These are phyloP conservation scores for Colletotrichum sp. DNA, from an alignment of 2,329 filamentous ascomycete genomes.

Conservation along the genomic window DNA sequence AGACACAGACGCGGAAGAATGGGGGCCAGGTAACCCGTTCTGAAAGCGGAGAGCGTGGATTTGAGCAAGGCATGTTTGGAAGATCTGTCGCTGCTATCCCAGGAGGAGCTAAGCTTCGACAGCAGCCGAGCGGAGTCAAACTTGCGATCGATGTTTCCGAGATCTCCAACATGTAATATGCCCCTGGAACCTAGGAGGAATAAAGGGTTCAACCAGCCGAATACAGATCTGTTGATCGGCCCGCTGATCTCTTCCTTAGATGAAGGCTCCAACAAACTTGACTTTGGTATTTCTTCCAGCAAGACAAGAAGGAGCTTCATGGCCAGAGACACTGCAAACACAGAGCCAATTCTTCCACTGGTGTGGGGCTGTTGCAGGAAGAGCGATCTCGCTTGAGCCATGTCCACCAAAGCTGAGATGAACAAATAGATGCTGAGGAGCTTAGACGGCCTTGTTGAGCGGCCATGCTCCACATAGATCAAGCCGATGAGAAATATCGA, in stretches of 20 bases:
- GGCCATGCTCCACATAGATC: constrained; percentile 39
- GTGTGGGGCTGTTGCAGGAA: constrained; percentile 29
- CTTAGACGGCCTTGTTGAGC: constrained; percentile 33
- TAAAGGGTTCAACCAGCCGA: constrained; percentile 39
- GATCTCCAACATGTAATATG: constrained; percentile 17
- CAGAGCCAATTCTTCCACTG: constrained; percentile 21
- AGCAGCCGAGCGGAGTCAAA: not conserved
- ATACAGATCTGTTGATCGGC: constrained; percentile 33
- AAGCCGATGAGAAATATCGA: constrained; percentile 30
- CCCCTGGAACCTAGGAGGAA: constrained; percentile 26
- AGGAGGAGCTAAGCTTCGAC: not conserved
- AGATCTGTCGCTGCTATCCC: not conserved
- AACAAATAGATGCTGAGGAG: constrained; percentile 35
- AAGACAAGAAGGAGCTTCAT: constrained; percentile 30
- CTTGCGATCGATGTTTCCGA: constrained; percentile 5
- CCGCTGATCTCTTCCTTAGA: constrained; percentile 35
- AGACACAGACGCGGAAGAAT: not conserved
- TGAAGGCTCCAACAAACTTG: constrained; percentile 19
- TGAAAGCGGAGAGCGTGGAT: not conserved
- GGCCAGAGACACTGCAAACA: constrained; percentile 29
- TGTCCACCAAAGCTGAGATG: constrained; percentile 34
- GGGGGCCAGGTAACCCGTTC: not conserved
- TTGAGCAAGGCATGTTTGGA: not conserved
- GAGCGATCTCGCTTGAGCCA: constrained; percentile 33
- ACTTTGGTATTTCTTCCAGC: constrained; percentile 32